Base-by-base conservation (phyloP, 768 basidiomycete genomes). In the Boletus rufocinnamomeus region DNA sequence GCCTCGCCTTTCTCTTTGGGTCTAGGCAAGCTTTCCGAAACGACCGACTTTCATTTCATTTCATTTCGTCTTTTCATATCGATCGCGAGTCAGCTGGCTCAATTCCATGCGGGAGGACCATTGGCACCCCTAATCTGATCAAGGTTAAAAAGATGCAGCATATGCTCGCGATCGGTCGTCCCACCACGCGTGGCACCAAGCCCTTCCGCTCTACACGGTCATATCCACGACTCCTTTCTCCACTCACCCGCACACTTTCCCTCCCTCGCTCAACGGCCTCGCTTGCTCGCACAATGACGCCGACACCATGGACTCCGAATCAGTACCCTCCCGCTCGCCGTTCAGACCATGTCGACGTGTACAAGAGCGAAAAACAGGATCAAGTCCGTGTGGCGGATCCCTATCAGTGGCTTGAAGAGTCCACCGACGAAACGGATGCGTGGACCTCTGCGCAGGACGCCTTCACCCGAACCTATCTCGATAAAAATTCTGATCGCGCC, bases 351-450 rank as follows among this genome's bases (percentile, higher is more conserved):
- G 74, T 85, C 49, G 87, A 91, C 69, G 70, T 79, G 35, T 93
- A 89, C 76, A 80, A 85, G 69, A 88, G 85, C 71, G 81, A 83
- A 63, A 70, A 74, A 46, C 72, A 78, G n/a, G 89, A 86, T 25
- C 67, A 84, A 53, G 86, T 91, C 41, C 74, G 74, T 40, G 84
- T 93, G 0, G 72, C 77, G 5, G 87, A 91, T 71, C 89, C 90
- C 7, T 91, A 90, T 74, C 74, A 81, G 45, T 92, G 90, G 89
- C 77, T 93, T 23, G 88, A 91, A 59, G 75, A 82, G 30, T 71
- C 85, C 62, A 78, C 80, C 28, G 73, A 80, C 19, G 88, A 92
- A 69, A 88, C 86, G 0, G 80, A 86, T 50, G 67, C 75, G 40
- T 90, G 88, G 88, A 84, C 79, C 2, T 76, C 80, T 27, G 79